Evolutionary conservation across 1,139 yeast species (phyloP), one percentile per base, ranked within the genome.

Genomic region (Zygoascus sp.): DNA sequence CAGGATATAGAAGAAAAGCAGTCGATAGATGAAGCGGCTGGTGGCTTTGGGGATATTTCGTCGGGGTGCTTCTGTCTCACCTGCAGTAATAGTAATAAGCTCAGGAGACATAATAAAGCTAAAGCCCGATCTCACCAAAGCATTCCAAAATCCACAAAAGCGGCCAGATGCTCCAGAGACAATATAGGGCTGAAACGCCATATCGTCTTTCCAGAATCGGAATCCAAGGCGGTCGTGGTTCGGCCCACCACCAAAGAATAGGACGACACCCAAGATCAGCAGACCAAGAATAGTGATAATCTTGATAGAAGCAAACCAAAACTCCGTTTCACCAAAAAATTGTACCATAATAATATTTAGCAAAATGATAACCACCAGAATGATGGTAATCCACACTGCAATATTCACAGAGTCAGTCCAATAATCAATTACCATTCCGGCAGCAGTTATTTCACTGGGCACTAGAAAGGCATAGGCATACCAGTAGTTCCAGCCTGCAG

Each of bases 401-500:
- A 80, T 65, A 3, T 94, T 92, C 19, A 85, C 89, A 2, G 73
- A 73, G 52, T 68, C 67, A 8, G 90, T 83, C 95, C 95, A 86
- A 58, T 74, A 81, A 62, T 80, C 72, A 50, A 86, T 77, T 45
- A 86, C 76, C 65, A 83, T 87, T 19, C 94, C 90, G 30, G 83
- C 80, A 21, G 87, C 86, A 13, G 90, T 82, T 49, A 87, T 70
- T 66, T 87, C 96, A 1, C 58, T 54, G 9, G 61, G 61, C 51
- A 86, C 78, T 5, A 95, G 87, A 67, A 79, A 84, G 2, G 95
- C 84, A 54, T 83, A 81, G 47, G 88, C 87, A 65, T 84, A 85
- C 90, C 92, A 85, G 64, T 87, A 88, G 68, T 80, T 74, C 79
- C 87, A 86, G 48, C 92, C 94, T 58, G 81, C 80, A 41, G 94